Evolutionary conservation across 139 green algal species (phyloP).

Genomic region (Chlamydomonas schloesseri): DNA sequence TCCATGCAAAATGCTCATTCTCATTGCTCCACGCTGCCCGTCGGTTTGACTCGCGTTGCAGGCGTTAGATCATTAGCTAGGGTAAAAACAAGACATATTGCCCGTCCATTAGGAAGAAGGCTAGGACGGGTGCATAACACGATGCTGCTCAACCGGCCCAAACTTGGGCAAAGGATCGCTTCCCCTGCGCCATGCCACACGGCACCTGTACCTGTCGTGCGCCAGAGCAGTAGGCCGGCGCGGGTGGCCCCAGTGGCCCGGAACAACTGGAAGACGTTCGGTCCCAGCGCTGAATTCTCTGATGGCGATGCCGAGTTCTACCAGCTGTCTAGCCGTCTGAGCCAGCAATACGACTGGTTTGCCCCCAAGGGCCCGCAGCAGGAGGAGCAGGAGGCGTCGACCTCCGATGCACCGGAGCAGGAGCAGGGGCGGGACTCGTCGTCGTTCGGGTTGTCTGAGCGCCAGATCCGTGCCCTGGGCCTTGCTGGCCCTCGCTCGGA

Average conservation of each 20-base stretch:
- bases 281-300: conserved; percentile 50
- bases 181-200: background rate
- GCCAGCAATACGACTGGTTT: conserved; percentile 70
- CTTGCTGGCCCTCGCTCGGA: conserved; percentile 49
- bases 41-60: too few species aligned
- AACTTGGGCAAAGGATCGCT: background rate
- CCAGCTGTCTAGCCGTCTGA: conserved; percentile 52
- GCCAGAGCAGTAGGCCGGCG: background rate
- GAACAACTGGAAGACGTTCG: conserved; percentile 67
- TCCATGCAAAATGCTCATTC: too few species aligned
- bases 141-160: too few species aligned
- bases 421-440: conserved; percentile 22
- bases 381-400: conserved; percentile 22
- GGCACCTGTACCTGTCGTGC: background rate
- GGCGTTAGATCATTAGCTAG: too few species aligned
- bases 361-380: conserved; percentile 41
- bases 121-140: too few species aligned
- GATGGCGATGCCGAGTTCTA: conserved; percentile 74
- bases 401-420: background rate
- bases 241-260: background rate
- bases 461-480: conserved; percentile 71
- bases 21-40: too few species aligned
- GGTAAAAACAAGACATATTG: too few species aligned
- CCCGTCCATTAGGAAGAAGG: too few species aligned
- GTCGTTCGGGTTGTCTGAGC: conserved; percentile 61